Base-by-base conservation (phyloP, 257 asterid genomes). In the Forsythia viridissima region DNA sequence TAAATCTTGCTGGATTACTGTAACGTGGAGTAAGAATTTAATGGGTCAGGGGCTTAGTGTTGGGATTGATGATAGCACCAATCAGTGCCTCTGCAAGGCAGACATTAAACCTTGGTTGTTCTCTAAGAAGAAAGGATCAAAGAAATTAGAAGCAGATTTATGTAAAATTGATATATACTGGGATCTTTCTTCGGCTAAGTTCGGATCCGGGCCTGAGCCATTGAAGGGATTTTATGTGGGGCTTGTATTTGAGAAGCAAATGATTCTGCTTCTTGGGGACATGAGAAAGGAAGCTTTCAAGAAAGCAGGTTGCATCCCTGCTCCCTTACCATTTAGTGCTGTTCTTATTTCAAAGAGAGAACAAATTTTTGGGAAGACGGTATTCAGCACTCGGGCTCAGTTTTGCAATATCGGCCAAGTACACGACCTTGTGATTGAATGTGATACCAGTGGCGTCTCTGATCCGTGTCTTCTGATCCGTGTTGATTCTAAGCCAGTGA, bases 121-220 rank as follows among this genome's bases (percentile, higher is more conserved):
- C 85, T 87, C 87, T 4, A 87, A 87, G 81, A 84, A 77, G 78
- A 87, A 84, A 71, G 88, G 90, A 40, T 82, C 88, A n/a, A 87
- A 84, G 84, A 42, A 36, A 74, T 77, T 86, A 39, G 86, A 84
- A 52, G 65, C 73, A 6, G 78, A 77, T 77, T 84, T 80, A 6
- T 30, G 66, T 16, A 84, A 44, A 72, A 69, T 86, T 39, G 86
- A 80, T 68, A 70, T 86, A 21, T 79, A 63, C 80, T 87, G 90
- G 90, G 90, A 87, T 52, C 86, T 87, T 75, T 87, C 88, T 30
- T 12, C 48, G 5, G 88, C 90, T 6, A 87, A 82, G 78, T 84
- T 87, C 55, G 87, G 90, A 73, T 72, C 88, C 8, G 88, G 90
- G 61, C 90, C 88, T 1, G 90, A 87, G 79, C 90, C 90, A 21